These are phyloP conservation scores for Bothriochloa decipiens DNA, from an alignment of 176 grass and related monocot species.

Conservation along the genomic window DNA sequence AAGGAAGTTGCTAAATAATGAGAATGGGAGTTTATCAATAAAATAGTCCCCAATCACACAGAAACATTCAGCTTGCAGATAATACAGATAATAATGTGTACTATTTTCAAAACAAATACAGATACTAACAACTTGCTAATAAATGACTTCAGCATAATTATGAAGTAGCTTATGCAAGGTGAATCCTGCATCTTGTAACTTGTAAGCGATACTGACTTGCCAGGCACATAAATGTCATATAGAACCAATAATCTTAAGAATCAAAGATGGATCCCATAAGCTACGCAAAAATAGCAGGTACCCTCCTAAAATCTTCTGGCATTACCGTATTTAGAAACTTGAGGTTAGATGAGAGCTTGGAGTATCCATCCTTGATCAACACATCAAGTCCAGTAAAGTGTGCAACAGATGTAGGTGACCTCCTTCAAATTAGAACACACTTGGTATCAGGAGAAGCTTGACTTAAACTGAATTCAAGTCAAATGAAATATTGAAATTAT, in stretches of 20 bases:
- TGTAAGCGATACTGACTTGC: background rate
- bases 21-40: background rate
- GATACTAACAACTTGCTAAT: background rate
- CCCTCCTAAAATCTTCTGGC: constrained; percentile 41
- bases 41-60: constrained; percentile 2
- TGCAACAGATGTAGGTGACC: constrained; percentile 85
- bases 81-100: background rate
- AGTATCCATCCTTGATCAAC: constrained; percentile 93
- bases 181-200: background rate
- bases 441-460: constrained; percentile 20
- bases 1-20: constrained; percentile 8
- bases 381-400: constrained; percentile 77
- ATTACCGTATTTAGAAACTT: constrained; percentile 89
- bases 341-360: constrained; percentile 80
- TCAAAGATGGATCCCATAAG: constrained; percentile 32
- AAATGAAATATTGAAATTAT: background rate
- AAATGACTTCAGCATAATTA: background rate
- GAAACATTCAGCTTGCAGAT: constrained; percentile 9
- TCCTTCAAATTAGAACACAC: constrained; percentile 54
- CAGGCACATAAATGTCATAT: constrained; percentile 11
- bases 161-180: background rate
- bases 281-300: constrained; percentile 42
- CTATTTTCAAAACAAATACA: background rate
- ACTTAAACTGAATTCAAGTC: background rate
- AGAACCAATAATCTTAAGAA: background rate